Evolutionary conservation across 2,329 filamentous ascomycete species (phyloP), one percentile per base, ranked within the genome.

Genomic region (Colletotrichum zoysiae): DNA sequence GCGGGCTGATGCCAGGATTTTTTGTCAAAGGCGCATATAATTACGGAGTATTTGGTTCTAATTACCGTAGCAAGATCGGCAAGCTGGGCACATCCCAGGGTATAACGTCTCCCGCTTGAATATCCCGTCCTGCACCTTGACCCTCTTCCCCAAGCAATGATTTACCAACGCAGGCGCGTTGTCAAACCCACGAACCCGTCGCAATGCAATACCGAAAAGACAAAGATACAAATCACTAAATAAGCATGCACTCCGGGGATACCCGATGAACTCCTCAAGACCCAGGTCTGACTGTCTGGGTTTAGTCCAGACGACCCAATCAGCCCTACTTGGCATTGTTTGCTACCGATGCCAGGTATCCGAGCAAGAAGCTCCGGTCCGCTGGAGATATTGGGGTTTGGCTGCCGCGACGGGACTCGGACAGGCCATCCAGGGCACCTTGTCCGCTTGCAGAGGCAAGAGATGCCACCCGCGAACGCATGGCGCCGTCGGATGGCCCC

Each of bases 361-460:
- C 91, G 63, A 96, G 84, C 78, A 97, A 82, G 76, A 96, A 96
- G 20, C 86, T 91, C 78, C 93, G 91, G 75, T 96, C 91, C 0
- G 89, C 91, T 0, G 92, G 88, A 5, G 91, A 92, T 56, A 90
- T 89, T 16, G 88, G 84, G 42, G 85, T 85, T 77, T 87, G 84
- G 73, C 85, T 88, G 23, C 84, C 84, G 14, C 86, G 83, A 51
- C 85, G 82, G 48, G 82, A 82, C 6, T 76, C 74, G 1, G 79
- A 76, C 70, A 55, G 56, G 35, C 74, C 74, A n/a, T 74, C 75
- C 12, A 74, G 74, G 2, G 60, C 71, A 9, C 68, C 75, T 33
- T 83, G 82, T 16, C 81, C 82, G 38, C 76, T 78, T 12, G 80
- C 81, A 64, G 85, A 84, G 14, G 82, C 82, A 64, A 86, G 76